A percentile compares a stretch with the other conserved stretches of the same genome.
These are phyloP conservation scores for Oidiodendron maius DNA, from an alignment of 495 filamentous ascomycete genomes.

Conservation along the genomic window DNA sequence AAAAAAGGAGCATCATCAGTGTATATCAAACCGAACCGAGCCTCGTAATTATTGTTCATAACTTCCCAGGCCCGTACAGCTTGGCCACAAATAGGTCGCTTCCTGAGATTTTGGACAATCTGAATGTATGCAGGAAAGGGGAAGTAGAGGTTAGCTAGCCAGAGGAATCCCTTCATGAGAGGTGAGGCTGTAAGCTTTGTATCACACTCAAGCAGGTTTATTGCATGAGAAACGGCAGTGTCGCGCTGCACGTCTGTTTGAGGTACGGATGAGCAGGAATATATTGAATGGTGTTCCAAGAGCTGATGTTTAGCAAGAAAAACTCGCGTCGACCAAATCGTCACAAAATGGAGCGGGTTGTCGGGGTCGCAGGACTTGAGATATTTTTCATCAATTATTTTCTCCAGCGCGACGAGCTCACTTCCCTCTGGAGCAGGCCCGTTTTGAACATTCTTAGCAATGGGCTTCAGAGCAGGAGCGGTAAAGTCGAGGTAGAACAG, in stretches of 20 bases:
- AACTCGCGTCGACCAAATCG: slow-evolving; percentile 36
- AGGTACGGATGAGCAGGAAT: slow-evolving; percentile 21
- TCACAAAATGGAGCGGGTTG: slow-evolving; percentile 55
- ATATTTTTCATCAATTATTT: slow-evolving; percentile 39
- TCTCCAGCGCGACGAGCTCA: slow-evolving; percentile 32
- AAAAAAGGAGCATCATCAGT: slow-evolving; percentile 30
- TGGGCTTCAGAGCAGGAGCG: slow-evolving; percentile 35
- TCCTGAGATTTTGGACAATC: slow-evolving; percentile 43
- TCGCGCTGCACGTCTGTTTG: slow-evolving; percentile 27
- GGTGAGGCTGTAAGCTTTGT: slow-evolving; percentile 41
- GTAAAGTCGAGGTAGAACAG: slow-evolving; percentile 37
- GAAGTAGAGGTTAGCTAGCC: slow-evolving; percentile 43
- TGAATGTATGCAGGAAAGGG: slow-evolving; percentile 46
- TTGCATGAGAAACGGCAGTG: slow-evolving; percentile 37
- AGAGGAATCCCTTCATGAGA: slow-evolving; percentile 34
- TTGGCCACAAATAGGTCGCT: slow-evolving; percentile 36
- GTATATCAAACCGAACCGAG: slow-evolving; percentile 30
- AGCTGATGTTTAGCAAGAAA: slow-evolving; percentile 35
- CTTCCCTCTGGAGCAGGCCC: slow-evolving; percentile 28
- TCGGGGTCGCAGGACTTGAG: slow-evolving; percentile 50
- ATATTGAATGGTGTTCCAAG: slow-evolving; percentile 31
- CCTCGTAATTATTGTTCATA: slow-evolving; percentile 27
- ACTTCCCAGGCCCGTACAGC: slow-evolving; percentile 45
- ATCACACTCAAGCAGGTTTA: slow-evolving; percentile 37
- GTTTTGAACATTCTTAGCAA: slow-evolving; percentile 37